Base-by-base conservation (phyloP, 805 yeast species). In the Myxozyma mucilagina region DNA sequence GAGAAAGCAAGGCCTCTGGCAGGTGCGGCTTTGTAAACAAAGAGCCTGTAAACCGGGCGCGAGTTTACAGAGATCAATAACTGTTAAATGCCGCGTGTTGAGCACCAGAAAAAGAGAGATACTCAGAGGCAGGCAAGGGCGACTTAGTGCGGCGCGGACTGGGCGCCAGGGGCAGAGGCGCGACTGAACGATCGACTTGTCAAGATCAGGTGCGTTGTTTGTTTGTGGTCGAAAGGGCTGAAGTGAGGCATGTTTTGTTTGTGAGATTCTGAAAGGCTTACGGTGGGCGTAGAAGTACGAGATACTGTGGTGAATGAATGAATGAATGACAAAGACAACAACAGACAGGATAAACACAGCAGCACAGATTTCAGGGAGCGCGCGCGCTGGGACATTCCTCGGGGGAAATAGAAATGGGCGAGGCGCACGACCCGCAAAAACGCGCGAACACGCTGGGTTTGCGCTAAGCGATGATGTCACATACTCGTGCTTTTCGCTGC, bases 351-450 rank as follows among this genome's bases (percentile, higher is more conserved):
- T 18, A 8, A 13, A 18, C n/a, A n/a, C n/a, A n/a, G n/a, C n/a
- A 32, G 51, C 20, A 24, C 24, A 24, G 6, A 38, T 32, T 6
- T 7, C 13, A 13, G 35, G 13, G 35, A 24, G 13, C n/a, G 32
- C 9, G 35, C 35, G 18, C 35, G 49, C 49, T 24, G 49, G 49
- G 53, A 36, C 53, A 49, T 49, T 49, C 53, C 53, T 49, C 53
- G 53, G 34, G 16, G 31, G 34, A n/a, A 11, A 13, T 32, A 14
- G 20, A 32, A 35, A 44, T 24, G 35, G n/a, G 16, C 18, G 43
- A 31, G 43, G 53, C 53, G 53, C 53, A 36, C 53, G 43, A 48
- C 36, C 41, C 14, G 34, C 43, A 18, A 31, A 34, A 41, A 14
- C 31, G 34, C 3, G 13, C 49, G 10, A 16, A 16, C 2, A 16